Evolutionary conservation across 257 asterid species (phyloP).

Genomic region (Verbascum thapsus): DNA sequence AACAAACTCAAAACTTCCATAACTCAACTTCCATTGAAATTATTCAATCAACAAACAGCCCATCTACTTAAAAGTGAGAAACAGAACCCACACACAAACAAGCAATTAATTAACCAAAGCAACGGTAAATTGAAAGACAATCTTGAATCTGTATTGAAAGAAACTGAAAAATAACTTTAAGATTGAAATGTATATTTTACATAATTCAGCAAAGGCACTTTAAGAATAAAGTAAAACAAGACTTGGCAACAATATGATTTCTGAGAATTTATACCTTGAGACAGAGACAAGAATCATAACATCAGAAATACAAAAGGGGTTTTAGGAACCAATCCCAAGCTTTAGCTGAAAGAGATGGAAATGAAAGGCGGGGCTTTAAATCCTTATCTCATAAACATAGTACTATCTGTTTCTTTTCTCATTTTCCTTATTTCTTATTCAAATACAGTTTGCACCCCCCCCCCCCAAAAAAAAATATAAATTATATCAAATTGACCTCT

Average conservation of each 20-base stretch:
- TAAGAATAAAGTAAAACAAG: neutral
- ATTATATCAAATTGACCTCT: no score
- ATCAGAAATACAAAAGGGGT: no score
- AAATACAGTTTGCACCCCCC: no score
- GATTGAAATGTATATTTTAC: no score
- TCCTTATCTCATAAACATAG: conserved; percentile 43
- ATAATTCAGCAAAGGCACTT: no score
- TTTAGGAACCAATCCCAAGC: conserved; percentile 26
- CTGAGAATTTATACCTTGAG: conserved; percentile 10
- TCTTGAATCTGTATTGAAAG: neutral
- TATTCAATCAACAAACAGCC: no score
- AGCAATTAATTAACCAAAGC: neutral
- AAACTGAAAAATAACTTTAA: neutral
- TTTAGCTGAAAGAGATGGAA: conserved; percentile 24
- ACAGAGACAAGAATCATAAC: neutral
- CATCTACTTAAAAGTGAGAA: conserved; percentile 1
- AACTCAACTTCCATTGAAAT: no score
- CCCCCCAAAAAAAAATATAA: no score
- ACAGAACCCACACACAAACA: neutral
- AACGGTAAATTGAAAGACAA: neutral
- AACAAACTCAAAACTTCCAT: no score
- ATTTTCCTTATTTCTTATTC: no score
- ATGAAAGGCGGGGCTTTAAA: conserved; percentile 41
- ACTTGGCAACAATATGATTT: no score
- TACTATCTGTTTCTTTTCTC: no score